phyloP scores from a whole-genome alignment of 2,329 filamentous ascomycete genomes.

The Paecilomyces niveus region DNA sequence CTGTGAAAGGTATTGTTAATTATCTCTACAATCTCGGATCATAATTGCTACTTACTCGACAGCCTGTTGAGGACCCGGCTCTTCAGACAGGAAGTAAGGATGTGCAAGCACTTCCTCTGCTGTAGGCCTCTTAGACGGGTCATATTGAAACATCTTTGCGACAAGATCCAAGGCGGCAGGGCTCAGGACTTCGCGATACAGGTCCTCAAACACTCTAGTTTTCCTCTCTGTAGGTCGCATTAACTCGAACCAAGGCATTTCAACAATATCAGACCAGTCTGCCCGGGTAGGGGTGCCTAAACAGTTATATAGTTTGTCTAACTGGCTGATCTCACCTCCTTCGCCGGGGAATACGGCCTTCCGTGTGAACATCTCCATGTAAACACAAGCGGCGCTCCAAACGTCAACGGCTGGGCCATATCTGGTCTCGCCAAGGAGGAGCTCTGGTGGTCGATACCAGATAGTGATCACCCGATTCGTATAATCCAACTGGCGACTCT shows the following conservation, averaged over 20 bases:
- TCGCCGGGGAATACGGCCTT: conserved; percentile 93
- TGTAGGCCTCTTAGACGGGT: conserved; percentile 74
- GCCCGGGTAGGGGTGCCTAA: conserved; percentile 77
- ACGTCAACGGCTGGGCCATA: conserved; percentile 89
- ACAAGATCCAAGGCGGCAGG: conserved; percentile 78
- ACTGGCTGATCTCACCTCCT: conserved; percentile 88
- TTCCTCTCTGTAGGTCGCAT: conserved; percentile 69
- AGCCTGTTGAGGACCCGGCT: conserved; percentile 68
- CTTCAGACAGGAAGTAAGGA: conserved; percentile 78
- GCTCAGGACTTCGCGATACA: conserved; percentile 70
- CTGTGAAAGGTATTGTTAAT: conserved; percentile 35
- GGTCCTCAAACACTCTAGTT: conserved; percentile 70
- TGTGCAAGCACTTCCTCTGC: conserved; percentile 80
- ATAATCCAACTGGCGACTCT: conserved; percentile 85
- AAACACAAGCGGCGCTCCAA: conserved; percentile 95
- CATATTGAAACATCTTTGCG: conserved; percentile 77
- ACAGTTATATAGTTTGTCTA: conserved; percentile 93
- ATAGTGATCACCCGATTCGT: conserved; percentile 98
- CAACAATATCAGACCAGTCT: conserved; percentile 84
- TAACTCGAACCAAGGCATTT: conserved; percentile 96
- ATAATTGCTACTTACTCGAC: conserved; percentile 59
- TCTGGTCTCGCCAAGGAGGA: conserved; percentile 83
- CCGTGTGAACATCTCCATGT: conserved; percentile 92
- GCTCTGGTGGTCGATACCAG: conserved; percentile 89
- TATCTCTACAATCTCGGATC: conserved; percentile 11